Conservation (phyloP, 768 basidiomycete genomes). For the Boletus pseudopeckii region DNA sequence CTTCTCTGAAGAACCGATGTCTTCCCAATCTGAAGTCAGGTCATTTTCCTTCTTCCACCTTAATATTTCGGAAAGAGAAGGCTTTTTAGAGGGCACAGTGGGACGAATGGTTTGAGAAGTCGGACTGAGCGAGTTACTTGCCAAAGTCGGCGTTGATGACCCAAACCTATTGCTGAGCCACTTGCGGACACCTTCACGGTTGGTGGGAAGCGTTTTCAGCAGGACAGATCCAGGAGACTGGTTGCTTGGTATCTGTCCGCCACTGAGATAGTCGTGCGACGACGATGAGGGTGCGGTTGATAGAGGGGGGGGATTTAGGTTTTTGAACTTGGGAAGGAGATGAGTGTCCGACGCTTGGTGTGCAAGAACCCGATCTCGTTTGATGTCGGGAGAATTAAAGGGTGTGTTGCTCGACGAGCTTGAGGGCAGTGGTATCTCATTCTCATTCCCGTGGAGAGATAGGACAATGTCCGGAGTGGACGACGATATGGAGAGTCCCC, state of each 20-base stretch:
- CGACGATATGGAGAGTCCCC: constrained; percentile 46
- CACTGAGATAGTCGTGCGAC: constrained; percentile 50
- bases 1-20: constrained; percentile 43
- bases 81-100: constrained; percentile 51
- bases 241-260: constrained; percentile 23
- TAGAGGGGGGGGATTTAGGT: constrained; percentile 37
- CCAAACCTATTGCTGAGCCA: constrained; percentile 67
- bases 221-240: constrained; percentile 37
- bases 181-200: constrained; percentile 73
- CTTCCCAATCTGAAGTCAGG: constrained; percentile 63
- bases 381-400: constrained; percentile 47
- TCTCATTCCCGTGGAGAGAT: constrained; percentile 44
- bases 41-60: constrained; percentile 54
- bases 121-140: constrained; percentile 35
- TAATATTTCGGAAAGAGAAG: constrained; percentile 66
- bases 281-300: constrained; percentile 44
- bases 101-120: constrained; percentile 34
- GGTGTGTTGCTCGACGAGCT: constrained; percentile 50
- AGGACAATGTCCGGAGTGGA: constrained; percentile 49
- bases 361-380: constrained; percentile 59
- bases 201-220: constrained; percentile 59
- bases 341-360: constrained; percentile 71
- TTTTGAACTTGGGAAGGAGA: constrained; percentile 52
- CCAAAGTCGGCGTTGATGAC: constrained; percentile 39
- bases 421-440: constrained; percentile 40